These are phyloP conservation scores for Dryas integrifolia DNA, from an alignment of 331 rosid genomes.

Conservation along the genomic window DNA sequence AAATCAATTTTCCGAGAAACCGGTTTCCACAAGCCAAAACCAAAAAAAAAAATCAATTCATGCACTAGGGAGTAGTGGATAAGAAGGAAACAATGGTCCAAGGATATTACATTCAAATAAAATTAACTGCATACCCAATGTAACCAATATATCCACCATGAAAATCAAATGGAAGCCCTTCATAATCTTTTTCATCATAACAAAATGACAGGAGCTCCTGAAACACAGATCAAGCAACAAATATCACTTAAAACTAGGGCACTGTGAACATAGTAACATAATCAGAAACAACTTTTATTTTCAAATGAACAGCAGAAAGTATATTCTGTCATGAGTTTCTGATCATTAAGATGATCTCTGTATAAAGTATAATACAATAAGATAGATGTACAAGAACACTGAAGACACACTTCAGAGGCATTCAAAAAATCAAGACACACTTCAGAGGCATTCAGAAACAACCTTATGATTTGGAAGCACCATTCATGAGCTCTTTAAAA, in stretches of 20 bases:
- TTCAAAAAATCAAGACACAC: no score
- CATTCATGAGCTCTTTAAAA: no score
- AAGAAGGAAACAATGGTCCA: not conserved
- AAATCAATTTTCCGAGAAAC: not conserved
- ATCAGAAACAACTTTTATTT: not conserved
- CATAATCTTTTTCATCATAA: conserved; percentile 62
- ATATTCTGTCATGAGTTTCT: not conserved
- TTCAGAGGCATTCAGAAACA: no score
- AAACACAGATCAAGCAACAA: conserved; percentile 29
- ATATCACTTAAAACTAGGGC: not conserved
- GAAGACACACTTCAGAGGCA: no score
- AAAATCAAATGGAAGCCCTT: conserved; percentile 88
- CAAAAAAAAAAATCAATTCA: not conserved
- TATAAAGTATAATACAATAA: not conserved
- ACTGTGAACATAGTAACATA: not conserved
- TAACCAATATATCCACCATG: conserved; percentile 95
- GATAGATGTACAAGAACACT: no score
- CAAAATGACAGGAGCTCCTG: conserved; percentile 74
- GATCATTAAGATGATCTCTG: not conserved
- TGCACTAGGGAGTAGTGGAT: not conserved
- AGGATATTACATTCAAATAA: conserved; percentile 7
- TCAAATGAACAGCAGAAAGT: not conserved
- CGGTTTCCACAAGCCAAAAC: not conserved
- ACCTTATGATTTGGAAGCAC: no score
- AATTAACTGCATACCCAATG: conserved; percentile 68